Evolutionary conservation across 106 monocot species (phyloP), one percentile per base, ranked within the genome.

Genomic region (Phalaenopsis aphrodite): DNA sequence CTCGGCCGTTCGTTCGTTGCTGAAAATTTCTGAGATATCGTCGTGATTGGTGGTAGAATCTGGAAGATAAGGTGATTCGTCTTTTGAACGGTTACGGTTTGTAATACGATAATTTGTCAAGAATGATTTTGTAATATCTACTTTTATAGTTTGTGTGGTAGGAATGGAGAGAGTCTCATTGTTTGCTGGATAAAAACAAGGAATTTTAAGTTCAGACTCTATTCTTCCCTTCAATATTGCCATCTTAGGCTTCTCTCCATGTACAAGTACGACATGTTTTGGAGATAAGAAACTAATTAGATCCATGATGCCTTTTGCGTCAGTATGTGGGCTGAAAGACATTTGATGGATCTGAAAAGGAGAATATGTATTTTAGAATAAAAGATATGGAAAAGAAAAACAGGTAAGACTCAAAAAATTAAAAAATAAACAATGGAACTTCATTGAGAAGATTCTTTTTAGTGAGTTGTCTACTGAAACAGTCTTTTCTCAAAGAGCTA

Each of bases 231-330:
- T 95, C 48, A 99, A 77, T 16, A 46, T 80, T 17, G 89, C 89
- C 98, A 99, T 99, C 78, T 91, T 91, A 38, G 93, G 98, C 82
- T 91, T 99, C 85, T 99, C 98, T 65, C 98, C 98, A 79, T 99
- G 98, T 16, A 99, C 95, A 24, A 99, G 94, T 38, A 99, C 84
- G 52, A 99, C 98, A 85, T 99, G 84, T 45, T 84, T 55, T 38
- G 98, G 98, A 0, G 89, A 93, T 36, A 99, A 87, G 84, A 87
- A 95, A 58, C 88, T 88, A 4, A 89, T 65, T 57, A 99, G 89
- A 86, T 99, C 98, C 98, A 99, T 99, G 55, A 99, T 99, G 55
- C 98, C 98, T 82, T 99, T 99, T 57, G 94, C 85, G 78, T 99
- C 98, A 3, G 98, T 99, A 79, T 99, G 98, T 38, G 98, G 92